phyloP scores from a whole-genome alignment of 2,329 filamentous ascomycete species.

The Aspergillus bombycis region DNA sequence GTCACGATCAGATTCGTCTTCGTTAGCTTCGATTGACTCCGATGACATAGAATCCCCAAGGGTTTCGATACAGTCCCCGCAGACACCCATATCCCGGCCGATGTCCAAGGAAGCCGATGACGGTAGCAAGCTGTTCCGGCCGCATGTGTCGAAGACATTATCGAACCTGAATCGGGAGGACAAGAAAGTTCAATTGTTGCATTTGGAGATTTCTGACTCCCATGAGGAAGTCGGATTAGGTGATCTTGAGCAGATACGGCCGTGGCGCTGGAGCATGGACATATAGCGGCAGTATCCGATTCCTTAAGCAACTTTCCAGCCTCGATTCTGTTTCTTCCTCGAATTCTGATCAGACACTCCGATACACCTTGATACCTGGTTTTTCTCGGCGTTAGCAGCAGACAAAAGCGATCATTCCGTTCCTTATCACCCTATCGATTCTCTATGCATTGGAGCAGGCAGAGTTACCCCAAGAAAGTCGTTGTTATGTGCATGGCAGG shows the following conservation, averaged over 20 bases:
- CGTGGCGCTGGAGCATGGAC: slow-evolving; percentile 50
- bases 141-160: slow-evolving; percentile 37
- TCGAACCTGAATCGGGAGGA: slow-evolving; percentile 35
- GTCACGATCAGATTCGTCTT: slow-evolving; percentile 38
- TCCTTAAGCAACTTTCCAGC: background rate
- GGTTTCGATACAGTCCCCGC: slow-evolving; percentile 35
- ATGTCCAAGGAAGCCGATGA: slow-evolving; percentile 40
- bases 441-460: slow-evolving; percentile 11
- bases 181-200: slow-evolving; percentile 40
- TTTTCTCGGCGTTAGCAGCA: slow-evolving; percentile 17
- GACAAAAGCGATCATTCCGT: slow-evolving; percentile 15
- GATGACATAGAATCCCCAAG: slow-evolving; percentile 29
- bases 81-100: slow-evolving; percentile 41
- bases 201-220: slow-evolving; percentile 40
- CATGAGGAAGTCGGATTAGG: slow-evolving; percentile 35
- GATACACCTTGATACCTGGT: slow-evolving; percentile 1
- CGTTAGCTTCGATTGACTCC: slow-evolving; percentile 31
- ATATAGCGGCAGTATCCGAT: slow-evolving; percentile 30
- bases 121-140: slow-evolving; percentile 33
- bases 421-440: slow-evolving; percentile 1
- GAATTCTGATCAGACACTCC: slow-evolving; percentile 4
- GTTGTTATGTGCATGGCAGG: slow-evolving; percentile 19
- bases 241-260: slow-evolving; percentile 38
- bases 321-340: background rate
- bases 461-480: slow-evolving; percentile 4